A percentile compares a stretch with the other conserved stretches of the same genome.
Evolutionary conservation across 495 filamentous ascomycete species (phyloP).

Genomic region (Arthonia radiata): DNA sequence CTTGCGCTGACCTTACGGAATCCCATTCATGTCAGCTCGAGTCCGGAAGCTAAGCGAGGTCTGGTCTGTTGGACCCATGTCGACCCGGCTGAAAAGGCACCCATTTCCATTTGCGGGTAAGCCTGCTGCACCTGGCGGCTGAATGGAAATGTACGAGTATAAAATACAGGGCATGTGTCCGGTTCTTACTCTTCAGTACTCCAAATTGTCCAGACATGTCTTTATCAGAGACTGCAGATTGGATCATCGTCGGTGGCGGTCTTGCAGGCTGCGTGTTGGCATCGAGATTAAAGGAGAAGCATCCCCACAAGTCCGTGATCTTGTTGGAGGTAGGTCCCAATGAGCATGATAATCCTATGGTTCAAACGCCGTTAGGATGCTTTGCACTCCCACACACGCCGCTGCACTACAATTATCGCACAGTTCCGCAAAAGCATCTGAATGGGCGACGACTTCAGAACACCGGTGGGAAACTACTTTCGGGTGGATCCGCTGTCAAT

Average conservation of each 20-base stretch:
- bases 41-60: no score
- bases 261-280: conserved; percentile 13
- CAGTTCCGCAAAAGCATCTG: conserved; percentile 13
- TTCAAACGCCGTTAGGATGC: conserved; percentile 6
- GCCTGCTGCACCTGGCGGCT: no score
- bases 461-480: conserved; percentile 6
- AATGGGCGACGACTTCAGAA: conserved; percentile 13
- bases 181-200: no score
- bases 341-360: conserved; percentile 7
- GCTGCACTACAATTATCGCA: conserved; percentile 16
- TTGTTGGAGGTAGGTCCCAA: conserved; percentile 16
- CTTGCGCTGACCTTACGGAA: no score
- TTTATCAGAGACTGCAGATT: no score
- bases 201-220: no score
- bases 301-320: conserved; percentile 7
- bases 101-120: no score
- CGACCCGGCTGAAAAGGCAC: no score
- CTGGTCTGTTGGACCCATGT: no score
- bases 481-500: conserved; percentile 2
- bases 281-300: conserved; percentile 6
- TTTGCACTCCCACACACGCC: conserved; percentile 1
- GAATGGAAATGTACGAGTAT: no score
- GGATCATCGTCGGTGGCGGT: conserved; percentile 14
- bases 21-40: no score
- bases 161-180: no score